Evolutionary conservation across 495 filamentous ascomycete genomes (phyloP).

Genomic region (Pseudomonodictys pantanalensis): DNA sequence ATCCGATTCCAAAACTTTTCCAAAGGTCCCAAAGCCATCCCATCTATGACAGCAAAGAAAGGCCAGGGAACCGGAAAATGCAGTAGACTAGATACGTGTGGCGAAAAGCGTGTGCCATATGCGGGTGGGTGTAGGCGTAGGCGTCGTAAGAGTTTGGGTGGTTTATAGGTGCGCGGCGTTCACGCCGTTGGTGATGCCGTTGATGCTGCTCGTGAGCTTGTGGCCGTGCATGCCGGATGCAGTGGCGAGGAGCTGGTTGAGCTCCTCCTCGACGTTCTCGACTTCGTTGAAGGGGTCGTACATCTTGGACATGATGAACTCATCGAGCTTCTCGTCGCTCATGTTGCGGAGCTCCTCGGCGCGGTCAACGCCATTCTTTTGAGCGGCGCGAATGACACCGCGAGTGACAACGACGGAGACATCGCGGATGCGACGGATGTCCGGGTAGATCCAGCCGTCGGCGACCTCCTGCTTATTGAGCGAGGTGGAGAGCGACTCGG

Average conservation of each 20-base stretch:
- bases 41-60: neutral
- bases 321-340: slow-evolving; percentile 70
- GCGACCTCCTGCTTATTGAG: slow-evolving; percentile 77
- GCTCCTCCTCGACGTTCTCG: slow-evolving; percentile 37
- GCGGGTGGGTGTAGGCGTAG: too few relatives aligned
- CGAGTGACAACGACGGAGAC: slow-evolving; percentile 84
- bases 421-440: slow-evolving; percentile 84
- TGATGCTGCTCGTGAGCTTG: too few relatives aligned
- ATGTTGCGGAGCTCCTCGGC: slow-evolving; percentile 67
- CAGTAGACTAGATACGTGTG: slow-evolving; percentile 11
- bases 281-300: slow-evolving; percentile 65
- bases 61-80: slow-evolving; percentile 4
- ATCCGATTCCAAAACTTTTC: too few relatives aligned
- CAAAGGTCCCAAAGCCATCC: too few relatives aligned
- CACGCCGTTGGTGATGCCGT: slow-evolving; percentile 11
- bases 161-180: slow-evolving; percentile 27
- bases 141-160: neutral
- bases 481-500: slow-evolving; percentile 72
- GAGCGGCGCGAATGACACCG: slow-evolving; percentile 89
- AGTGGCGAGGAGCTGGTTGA: slow-evolving; percentile 28
- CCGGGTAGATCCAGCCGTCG: slow-evolving; percentile 86
- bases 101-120: slow-evolving; percentile 30
- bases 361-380: slow-evolving; percentile 77
- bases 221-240: slow-evolving; percentile 22
- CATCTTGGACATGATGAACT: slow-evolving; percentile 75